Conservation (phyloP, 2,329 filamentous ascomycete genomes). For the Hypoxylon sp. region DNA sequence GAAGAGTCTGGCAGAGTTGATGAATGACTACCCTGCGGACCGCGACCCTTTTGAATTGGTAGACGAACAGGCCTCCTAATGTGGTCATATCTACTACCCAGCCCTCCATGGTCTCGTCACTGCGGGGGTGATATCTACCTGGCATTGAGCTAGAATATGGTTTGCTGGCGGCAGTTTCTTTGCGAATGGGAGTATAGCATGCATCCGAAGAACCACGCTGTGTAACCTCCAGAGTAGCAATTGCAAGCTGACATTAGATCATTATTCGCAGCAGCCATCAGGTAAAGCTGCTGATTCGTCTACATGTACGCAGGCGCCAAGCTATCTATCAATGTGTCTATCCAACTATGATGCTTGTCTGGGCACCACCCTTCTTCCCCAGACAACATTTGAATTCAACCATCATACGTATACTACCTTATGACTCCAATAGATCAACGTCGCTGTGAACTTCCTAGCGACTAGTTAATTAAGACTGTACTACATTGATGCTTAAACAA, state of each 20-base stretch:
- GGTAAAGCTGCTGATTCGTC: too few relatives aligned
- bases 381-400: not conserved
- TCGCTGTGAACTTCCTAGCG: not conserved
- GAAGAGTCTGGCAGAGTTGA: not conserved
- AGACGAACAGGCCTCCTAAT: not conserved
- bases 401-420: not conserved
- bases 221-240: not conserved
- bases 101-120: not conserved
- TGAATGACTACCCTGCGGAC: not conserved
- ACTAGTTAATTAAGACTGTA: not conserved
- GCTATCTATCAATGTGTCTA: not conserved
- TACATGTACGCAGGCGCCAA: not conserved
- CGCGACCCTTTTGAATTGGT: not conserved
- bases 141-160: not conserved
- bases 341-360: not conserved
- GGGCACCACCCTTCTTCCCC: not conserved
- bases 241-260: not conserved
- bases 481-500: not conserved
- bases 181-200: slow-evolving; percentile 6
- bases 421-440: not conserved
- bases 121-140: not conserved
- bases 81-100: not conserved
- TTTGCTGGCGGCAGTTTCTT: not conserved
- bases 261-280: too few relatives aligned
- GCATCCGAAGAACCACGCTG: not conserved